Evolutionary conservation across 2,329 filamentous ascomycete species (phyloP), one percentile per base, ranked within the genome.

Genomic region (Lasiodiplodia sp.): DNA sequence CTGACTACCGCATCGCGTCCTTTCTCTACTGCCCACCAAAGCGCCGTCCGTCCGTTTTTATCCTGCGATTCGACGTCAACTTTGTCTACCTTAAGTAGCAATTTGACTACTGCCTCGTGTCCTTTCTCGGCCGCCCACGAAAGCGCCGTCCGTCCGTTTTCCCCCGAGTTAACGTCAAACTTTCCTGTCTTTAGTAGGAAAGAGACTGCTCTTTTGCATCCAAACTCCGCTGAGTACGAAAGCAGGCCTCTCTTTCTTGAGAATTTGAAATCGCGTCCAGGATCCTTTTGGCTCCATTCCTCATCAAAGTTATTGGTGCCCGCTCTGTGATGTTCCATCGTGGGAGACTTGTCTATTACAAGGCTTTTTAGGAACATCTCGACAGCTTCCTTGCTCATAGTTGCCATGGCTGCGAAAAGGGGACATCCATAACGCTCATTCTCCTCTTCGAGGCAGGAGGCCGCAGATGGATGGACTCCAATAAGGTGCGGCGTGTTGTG

Each of bases 361-460:
- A 28, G 23, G 23, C 23, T 31, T 16, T 18, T 31, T 1, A 53
- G 51, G 51, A 69, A 70, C 23, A 37, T 49, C 28, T 71, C 66
- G 3, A 75, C 65, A 2, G 79, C 73, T 52, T 77, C 71, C 60
- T 75, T 18, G 58, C 76, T 75, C 0, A 73, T 71, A 6, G 72
- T 75, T 58, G 76, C 77, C 31, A 79, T 51, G 2, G 81, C 78
- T 1, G 80, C 79, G 44, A 82, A 77, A 1, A 82, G 21, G 31
- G 80, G 76, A 34, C 73, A 72, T 0, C 72, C 71, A 69, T 81
- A 82, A 8, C 75, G 73, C 57, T 79, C 76, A 28, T 60, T 11
- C 55, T 75, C 71, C 23, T 75, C 16, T 0, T 75, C 70, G 57
- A 78, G 66, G 40, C 69, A 73, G 0, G 64, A 70, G 3, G 69